Evolutionary conservation across 2,329 filamentous ascomycete species (phyloP).

Genomic region (Pezicula carpinea): DNA sequence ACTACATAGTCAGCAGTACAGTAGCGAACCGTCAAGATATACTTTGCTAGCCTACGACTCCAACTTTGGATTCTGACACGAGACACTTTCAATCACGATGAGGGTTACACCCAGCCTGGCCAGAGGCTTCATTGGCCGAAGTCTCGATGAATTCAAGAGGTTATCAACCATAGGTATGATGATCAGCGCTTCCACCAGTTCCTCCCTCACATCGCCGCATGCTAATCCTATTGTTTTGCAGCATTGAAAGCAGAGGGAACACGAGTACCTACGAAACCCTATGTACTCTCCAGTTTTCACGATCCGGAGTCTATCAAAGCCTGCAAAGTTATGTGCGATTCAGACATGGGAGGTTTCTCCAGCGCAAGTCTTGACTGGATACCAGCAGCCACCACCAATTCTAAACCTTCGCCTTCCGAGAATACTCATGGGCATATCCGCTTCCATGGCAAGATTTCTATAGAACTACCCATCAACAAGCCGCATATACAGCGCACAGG

Average conservation of each 20-base stretch:
- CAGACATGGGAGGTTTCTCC: conserved; percentile 82
- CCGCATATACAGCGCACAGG: conserved; percentile 75
- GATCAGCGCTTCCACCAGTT: background rate
- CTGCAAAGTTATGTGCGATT: conserved; percentile 80
- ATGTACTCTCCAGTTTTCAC: conserved; percentile 61
- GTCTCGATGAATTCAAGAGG: conserved; percentile 55
- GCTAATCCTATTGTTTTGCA: conserved; percentile 30
- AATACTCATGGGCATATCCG: conserved; percentile 56
- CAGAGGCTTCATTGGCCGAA: conserved; percentile 54
- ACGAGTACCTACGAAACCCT: conserved; percentile 58
- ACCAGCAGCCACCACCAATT: conserved; percentile 15
- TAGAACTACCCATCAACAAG: conserved; percentile 68
- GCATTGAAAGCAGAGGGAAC: conserved; percentile 67
- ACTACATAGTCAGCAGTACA: too few species aligned
- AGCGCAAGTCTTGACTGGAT: conserved; percentile 59
- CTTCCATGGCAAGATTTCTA: conserved; percentile 88
- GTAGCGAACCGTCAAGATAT: background rate
- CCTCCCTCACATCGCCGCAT: background rate
- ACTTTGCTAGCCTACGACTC: background rate
- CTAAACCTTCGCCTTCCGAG: conserved; percentile 20
- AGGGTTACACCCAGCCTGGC: conserved; percentile 36
- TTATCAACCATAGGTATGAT: conserved; percentile 50
- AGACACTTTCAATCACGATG: conserved; percentile 33
- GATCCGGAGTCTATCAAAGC: conserved; percentile 39
- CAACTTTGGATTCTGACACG: background rate